A percentile compares a stretch with the other conserved stretches of the same genome.
phyloP scores from a whole-genome alignment of 345 rosid species.

The Angophora floribunda region DNA sequence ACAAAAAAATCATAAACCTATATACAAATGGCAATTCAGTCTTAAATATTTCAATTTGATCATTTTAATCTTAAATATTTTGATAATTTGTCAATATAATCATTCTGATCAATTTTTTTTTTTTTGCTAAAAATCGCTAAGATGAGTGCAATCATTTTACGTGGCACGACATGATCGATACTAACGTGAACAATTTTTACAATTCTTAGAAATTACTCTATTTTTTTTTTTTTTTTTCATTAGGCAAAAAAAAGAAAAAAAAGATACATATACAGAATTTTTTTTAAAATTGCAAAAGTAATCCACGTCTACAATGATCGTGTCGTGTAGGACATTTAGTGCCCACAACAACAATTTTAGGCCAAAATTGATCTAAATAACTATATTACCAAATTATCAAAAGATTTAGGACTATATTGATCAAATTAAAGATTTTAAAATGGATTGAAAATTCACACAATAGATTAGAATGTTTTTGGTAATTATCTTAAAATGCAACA shows the following conservation, averaged over 20 bases:
- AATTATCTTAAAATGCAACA: neutral
- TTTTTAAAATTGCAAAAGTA: neutral
- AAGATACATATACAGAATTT: neutral
- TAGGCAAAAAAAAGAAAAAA: neutral
- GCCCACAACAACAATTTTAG: neutral
- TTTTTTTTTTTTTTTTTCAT: too few species aligned
- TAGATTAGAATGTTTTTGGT: neutral
- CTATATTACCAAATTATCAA: fast-evolving
- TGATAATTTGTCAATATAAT: neutral
- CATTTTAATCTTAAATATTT: neutral
- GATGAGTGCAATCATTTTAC: fast-evolving
- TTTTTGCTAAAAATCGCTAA: neutral
- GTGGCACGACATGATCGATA: fast-evolving
- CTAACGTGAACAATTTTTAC: neutral
- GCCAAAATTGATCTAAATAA: fast-evolving
- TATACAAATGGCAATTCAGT: fast-evolving
- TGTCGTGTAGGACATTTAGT: fast-evolving
- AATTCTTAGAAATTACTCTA: too few species aligned
- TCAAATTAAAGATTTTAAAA: neutral
- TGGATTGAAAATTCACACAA: fast-evolving
- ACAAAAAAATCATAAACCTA: neutral
- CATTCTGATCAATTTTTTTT: fast-evolving
- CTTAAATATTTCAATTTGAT: neutral
- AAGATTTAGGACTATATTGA: neutral
- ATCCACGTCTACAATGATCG: fast-evolving